These are phyloP conservation scores for Myxozyma vanderwaltii DNA, from an alignment of 805 yeast species.

Conservation along the genomic window DNA sequence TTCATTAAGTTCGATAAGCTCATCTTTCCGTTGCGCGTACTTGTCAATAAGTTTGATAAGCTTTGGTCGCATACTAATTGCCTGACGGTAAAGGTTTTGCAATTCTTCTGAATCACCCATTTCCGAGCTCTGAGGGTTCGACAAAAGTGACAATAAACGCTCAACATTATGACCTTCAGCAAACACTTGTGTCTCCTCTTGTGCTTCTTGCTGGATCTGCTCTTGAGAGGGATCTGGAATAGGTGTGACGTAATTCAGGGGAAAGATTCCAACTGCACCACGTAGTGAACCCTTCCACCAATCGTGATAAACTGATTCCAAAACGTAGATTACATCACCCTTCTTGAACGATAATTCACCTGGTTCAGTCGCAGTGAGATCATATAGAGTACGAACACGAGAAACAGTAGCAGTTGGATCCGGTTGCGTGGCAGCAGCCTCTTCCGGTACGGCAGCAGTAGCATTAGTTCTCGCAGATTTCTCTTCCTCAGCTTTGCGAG, in stretches of 20 bases:
- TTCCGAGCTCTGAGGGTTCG: slow-evolving; percentile 44
- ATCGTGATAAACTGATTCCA: slow-evolving; percentile 85
- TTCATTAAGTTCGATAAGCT: slow-evolving; percentile 67
- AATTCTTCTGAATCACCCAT: slow-evolving; percentile 63
- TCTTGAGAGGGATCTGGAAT: slow-evolving; percentile 64
- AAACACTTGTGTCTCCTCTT: slow-evolving; percentile 57
- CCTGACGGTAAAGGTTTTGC: slow-evolving; percentile 69
- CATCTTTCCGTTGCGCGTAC: slow-evolving; percentile 75
- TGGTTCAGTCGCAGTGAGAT: slow-evolving; percentile 71
- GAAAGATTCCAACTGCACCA: slow-evolving; percentile 86
- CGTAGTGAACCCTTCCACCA: slow-evolving; percentile 93
- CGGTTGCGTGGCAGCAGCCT: slow-evolving; percentile 10
- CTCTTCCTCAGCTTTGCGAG: slow-evolving; percentile 9
- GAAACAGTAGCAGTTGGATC: slow-evolving; percentile 47
- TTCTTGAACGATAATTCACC: slow-evolving; percentile 85
- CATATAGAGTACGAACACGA: slow-evolving; percentile 83
- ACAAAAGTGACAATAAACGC: slow-evolving; percentile 60
- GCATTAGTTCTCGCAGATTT: slow-evolving; percentile 5
- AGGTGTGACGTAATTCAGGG: slow-evolving; percentile 86
- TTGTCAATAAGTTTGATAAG: slow-evolving; percentile 76
- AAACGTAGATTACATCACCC: slow-evolving; percentile 85
- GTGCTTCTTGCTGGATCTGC: slow-evolving; percentile 55
- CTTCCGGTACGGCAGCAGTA: slow-evolving; percentile 3
- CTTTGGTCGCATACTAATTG: slow-evolving; percentile 72
- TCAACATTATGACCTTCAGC: slow-evolving; percentile 65